Percentiles rank a stretch among this genome's conserved stretches.
These are phyloP conservation scores for Mycena leptocephala DNA, from an alignment of 768 basidiomycete species.

Conservation along the genomic window DNA sequence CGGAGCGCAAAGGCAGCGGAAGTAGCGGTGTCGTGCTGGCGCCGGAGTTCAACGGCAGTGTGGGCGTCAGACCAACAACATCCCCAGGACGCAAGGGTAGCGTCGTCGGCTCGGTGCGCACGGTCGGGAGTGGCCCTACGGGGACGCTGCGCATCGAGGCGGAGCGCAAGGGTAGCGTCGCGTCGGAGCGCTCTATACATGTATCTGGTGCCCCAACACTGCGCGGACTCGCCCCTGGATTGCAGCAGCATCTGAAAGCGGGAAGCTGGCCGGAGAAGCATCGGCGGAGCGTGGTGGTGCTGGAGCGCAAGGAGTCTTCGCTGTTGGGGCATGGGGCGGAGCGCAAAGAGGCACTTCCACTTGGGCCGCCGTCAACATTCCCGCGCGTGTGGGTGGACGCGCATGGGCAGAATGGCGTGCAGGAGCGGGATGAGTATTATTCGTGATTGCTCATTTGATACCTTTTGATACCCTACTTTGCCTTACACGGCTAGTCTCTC, in stretches of 20 bases:
- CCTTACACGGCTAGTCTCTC: no score
- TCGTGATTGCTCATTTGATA: neutral
- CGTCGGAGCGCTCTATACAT: neutral
- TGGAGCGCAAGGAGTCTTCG: neutral
- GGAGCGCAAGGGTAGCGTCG: constrained; percentile 17
- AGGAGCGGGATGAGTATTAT: neutral
- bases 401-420: neutral
- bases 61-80: no score
- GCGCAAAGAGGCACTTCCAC: neutral
- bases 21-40: no score
- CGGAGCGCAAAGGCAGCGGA: no score
- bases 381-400: neutral
- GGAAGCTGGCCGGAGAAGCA: constrained; percentile 29
- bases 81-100: no score
- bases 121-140: no score
- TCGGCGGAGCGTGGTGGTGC: neutral
- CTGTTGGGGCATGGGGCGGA: neutral
- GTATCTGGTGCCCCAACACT: neutral
- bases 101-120: no score
- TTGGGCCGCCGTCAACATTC: neutral
- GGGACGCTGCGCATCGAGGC: no score
- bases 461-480: neutral
- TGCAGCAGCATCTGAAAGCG: neutral
- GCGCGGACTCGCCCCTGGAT: neutral
- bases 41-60: no score